A percentile compares a stretch with the other conserved stretches of the same genome.
These are phyloP conservation scores for Phytophthora citrophthora DNA, from an alignment of 352 stramenopile genomes.

Conservation along the genomic window DNA sequence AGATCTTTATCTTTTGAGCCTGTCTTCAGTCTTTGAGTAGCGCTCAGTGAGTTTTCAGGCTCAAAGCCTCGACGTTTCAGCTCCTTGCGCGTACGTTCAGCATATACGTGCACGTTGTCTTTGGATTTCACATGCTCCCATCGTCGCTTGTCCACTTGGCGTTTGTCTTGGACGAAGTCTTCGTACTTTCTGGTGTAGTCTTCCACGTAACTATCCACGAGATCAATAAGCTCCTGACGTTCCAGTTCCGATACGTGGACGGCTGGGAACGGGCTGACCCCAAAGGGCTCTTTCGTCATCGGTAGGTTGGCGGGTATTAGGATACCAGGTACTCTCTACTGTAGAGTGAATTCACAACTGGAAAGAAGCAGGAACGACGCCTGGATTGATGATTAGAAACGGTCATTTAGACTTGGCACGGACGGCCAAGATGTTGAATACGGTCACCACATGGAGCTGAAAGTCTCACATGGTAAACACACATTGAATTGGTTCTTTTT, in stretches of 20 bases:
- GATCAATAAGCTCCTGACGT: slow-evolving; percentile 17
- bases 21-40: background rate
- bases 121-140: slow-evolving; percentile 28
- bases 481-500: background rate
- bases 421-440: slow-evolving; percentile 11
- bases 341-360: slow-evolving; percentile 22
- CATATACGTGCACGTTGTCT: slow-evolving; percentile 23
- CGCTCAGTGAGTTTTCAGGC: slow-evolving; percentile 10
- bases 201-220: slow-evolving; percentile 16
- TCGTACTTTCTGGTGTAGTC: slow-evolving; percentile 35
- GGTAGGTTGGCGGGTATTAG: background rate
- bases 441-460: slow-evolving; percentile 6
- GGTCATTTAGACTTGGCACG: background rate
- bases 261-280: slow-evolving; percentile 11
- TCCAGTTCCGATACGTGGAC: slow-evolving; percentile 18
- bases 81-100: slow-evolving; percentile 14
- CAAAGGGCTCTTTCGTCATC: slow-evolving; percentile 26
- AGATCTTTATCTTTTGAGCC: slow-evolving; percentile 8
- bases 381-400: slow-evolving; percentile 1
- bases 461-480: slow-evolving; percentile 9
- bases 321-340: slow-evolving; percentile 2
- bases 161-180: slow-evolving; percentile 20
- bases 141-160: slow-evolving; percentile 24
- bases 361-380: background rate
- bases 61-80: slow-evolving; percentile 10